Conservation (phyloP, 805 yeast species). For the Kockiozyma suomiensis region DNA sequence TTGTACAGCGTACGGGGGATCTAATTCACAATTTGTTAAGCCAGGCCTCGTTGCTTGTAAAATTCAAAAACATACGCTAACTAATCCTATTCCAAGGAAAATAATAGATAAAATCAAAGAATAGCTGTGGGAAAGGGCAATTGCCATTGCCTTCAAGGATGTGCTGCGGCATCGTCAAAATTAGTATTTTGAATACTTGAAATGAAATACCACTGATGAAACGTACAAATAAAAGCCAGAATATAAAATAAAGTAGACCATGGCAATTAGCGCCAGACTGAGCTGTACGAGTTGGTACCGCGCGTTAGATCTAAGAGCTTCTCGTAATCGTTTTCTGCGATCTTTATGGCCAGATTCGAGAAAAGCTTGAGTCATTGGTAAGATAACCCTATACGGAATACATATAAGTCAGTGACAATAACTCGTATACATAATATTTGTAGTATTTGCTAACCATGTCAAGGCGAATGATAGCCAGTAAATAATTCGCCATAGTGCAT, state of each 20-base stretch:
- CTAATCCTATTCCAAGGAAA: slow-evolving; percentile 82
- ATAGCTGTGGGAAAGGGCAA: slow-evolving; percentile 77
- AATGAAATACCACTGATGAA: neutral
- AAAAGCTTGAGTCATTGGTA: slow-evolving; percentile 75
- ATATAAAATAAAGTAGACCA: slow-evolving; percentile 60
- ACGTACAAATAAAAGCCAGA: slow-evolving; percentile 54
- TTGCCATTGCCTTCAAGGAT: slow-evolving; percentile 65
- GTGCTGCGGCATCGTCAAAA: slow-evolving; percentile 30
- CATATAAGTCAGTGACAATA: too few relatives aligned
- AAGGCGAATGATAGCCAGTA: slow-evolving; percentile 81
- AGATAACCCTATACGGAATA: slow-evolving; percentile 43
- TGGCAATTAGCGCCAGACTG: slow-evolving; percentile 54
- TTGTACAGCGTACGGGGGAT: slow-evolving; percentile 57
- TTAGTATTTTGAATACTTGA: neutral
- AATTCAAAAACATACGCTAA: slow-evolving; percentile 43
- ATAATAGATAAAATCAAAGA: slow-evolving; percentile 73
- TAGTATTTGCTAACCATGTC: slow-evolving; percentile 57
- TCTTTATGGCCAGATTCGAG: slow-evolving; percentile 69
- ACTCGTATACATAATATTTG: too few relatives aligned
- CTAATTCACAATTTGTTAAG: neutral
- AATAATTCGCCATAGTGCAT: slow-evolving; percentile 69
- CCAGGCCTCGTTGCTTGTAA: too few relatives aligned
- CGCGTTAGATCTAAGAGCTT: slow-evolving; percentile 59
- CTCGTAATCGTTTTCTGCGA: slow-evolving; percentile 50
- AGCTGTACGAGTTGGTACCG: slow-evolving; percentile 64